Evolutionary conservation across 2,329 filamentous ascomycete species (phyloP), one percentile per base, ranked within the genome.

Genomic region (Madurella fahalii): DNA sequence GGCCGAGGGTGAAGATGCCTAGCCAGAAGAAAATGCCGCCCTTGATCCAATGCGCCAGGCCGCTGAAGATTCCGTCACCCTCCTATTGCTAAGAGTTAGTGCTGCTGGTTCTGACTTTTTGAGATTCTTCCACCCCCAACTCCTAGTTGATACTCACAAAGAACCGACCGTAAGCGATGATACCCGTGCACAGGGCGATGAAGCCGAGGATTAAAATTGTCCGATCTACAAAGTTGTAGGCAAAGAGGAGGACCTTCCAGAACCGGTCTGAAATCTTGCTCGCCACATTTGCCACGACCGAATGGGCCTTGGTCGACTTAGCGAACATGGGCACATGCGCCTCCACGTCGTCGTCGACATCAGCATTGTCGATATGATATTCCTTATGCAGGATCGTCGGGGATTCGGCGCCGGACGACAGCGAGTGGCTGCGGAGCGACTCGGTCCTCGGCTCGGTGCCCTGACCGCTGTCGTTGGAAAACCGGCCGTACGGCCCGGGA

Each of bases 21-120:
- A 95, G 89, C 85, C 90, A 94, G 74, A 96, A 90, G 76, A 97
- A 97, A 52, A 97, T 87, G 3, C 89, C 89, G 44, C 93, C 93
- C 69, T 97, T 97, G 69, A 96, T 85, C 75, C 90, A 96, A 68
- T 97, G 93, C 8, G 93, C 93, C 41, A 96, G 77, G 2, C 93
- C 90, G 62, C 85, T 92, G 75, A 93, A 95, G 54, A 96, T 75
- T 2, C 77, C 77, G 18, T 70, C 69, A 5, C 81, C 86, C 68
- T 87, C 85, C 87, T 91, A 61, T 17, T 11, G 3, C 18, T 17
- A 34, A 9, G 37, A 16, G 56, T 63, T 56, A 58, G 58, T 49
- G 46, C 43, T 15, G 5, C 11, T 37, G 25, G 32, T 30, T 53
- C 12, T 31, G 25, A 4, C 55, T n/a, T 42, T 42, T 57, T 58